Conservation (phyloP, 768 basidiomycete genomes). For the Tulasnella sp. region DNA sequence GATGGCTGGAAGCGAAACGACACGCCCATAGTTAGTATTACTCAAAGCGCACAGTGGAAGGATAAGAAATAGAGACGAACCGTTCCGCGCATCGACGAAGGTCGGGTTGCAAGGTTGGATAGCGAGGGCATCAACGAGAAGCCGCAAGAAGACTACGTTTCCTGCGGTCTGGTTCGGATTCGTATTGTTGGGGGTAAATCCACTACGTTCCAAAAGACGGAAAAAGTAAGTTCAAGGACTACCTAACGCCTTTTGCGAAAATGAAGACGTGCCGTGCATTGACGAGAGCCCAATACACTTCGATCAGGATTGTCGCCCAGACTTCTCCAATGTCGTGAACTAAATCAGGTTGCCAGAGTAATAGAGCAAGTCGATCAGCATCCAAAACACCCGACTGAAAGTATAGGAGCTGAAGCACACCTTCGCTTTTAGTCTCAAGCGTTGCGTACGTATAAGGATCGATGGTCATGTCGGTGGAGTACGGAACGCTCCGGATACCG, state of each 20-base stretch:
- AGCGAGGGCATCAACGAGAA: constrained; percentile 11
- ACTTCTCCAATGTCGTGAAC: constrained; percentile 29
- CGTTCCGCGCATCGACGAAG: constrained; percentile 44
- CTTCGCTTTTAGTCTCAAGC: constrained; percentile 41
- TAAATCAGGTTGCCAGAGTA: too few relatives aligned
- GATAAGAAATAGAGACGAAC: constrained; percentile 35
- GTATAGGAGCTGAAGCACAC: background rate
- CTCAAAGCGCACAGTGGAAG: constrained; percentile 33
- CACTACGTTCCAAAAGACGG: background rate
- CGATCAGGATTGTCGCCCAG: constrained; percentile 23
- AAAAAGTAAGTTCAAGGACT: background rate
- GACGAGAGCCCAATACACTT: constrained; percentile 26
- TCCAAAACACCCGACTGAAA: too few relatives aligned
- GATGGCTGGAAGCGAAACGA: constrained; percentile 9
- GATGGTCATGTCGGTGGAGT: constrained; percentile 50
- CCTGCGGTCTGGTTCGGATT: background rate
- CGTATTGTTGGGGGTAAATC: background rate
- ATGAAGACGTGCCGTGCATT: background rate
- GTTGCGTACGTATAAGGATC: constrained; percentile 46
- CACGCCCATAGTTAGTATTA: background rate
- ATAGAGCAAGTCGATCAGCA: too few relatives aligned
- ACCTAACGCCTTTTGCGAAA: background rate
- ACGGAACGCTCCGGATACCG: constrained; percentile 57
- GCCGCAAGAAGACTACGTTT: constrained; percentile 26
- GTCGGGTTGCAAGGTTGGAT: constrained; percentile 30